These are phyloP conservation scores for Peniophora sp. DNA, from an alignment of 1,284 basidiomycete genomes.

Conservation along the genomic window DNA sequence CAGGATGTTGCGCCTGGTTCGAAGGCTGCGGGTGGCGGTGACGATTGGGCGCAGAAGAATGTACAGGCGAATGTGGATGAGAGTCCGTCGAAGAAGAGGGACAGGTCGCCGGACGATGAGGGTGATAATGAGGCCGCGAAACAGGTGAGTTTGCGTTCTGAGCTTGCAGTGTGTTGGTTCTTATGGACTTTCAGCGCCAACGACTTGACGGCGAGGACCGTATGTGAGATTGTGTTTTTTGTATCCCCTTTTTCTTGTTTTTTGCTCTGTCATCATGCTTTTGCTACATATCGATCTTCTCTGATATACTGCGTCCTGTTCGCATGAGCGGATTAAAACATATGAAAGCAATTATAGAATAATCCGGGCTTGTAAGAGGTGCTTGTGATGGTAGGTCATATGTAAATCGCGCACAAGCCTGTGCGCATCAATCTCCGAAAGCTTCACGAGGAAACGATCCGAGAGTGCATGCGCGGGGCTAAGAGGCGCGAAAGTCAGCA, in stretches of 20 bases:
- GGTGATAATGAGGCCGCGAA: conserved; percentile 36
- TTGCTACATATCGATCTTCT: no score
- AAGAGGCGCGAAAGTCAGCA: no score
- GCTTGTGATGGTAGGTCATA: conserved; percentile 42
- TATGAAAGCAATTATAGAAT: conserved; percentile 27
- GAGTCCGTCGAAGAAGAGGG: conserved; percentile 45
- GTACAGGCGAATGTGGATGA: conserved; percentile 19
- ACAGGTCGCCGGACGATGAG: conserved; percentile 64
- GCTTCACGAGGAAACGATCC: no score
- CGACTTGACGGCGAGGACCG: conserved; percentile 56
- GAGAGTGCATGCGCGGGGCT: no score
- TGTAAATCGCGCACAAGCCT: conserved; percentile 56
- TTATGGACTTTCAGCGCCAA: conserved; percentile 35
- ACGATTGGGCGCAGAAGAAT: conserved; percentile 70
- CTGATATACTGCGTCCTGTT: no score
- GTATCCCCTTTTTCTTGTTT: not conserved
- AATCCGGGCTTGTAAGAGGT: conserved; percentile 47
- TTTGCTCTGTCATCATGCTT: not conserved
- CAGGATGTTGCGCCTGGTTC: conserved; percentile 75
- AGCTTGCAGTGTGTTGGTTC: conserved; percentile 5
- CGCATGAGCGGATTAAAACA: no score
- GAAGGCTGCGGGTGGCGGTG: conserved; percentile 79
- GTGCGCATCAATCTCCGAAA: conserved; percentile 56
- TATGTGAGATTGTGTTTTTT: conserved; percentile 45
- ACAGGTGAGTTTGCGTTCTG: conserved; percentile 33